Base-by-base conservation (phyloP, 768 basidiomycete species). In the Lactarius quietus region DNA sequence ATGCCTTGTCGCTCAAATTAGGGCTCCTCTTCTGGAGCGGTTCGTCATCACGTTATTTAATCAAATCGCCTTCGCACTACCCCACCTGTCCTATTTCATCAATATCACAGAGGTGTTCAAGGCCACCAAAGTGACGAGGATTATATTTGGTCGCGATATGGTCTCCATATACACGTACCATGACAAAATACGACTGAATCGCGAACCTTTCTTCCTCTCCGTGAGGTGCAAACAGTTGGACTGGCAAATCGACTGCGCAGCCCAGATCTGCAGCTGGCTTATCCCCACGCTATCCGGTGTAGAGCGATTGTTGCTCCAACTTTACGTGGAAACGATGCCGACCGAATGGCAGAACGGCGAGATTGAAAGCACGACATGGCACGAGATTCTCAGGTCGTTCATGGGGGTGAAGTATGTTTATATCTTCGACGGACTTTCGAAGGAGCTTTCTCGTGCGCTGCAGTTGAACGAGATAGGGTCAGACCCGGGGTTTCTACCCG, bases 121-220 rank as follows among this genome's bases (percentile, higher is more conserved):
- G 8, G 4, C n/a, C 43, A 20, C n/a, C n/a, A n/a, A 1, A n/a
- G 43, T n/a, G n/a, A n/a, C 43, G 10, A n/a, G 8, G n/a, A 8
- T 45, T 45, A n/a, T 9, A 20, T 45, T 45, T 45, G 9, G 7
- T 7, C 41, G n/a, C 10, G n/a, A 45, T 4, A 9, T 7, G 9
- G 43, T 45, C 9, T 45, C n/a, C 43, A n/a, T 45, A n/a, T n/a
- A 0, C 9, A 45, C 9, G 9, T 3, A 1, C 9, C 3, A n/a
- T 20, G 20, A n/a, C 3, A 12, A 6, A 0, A 8, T 1, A 9
- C 1, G 9, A 9, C 10, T 9, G n/a, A n/a, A n/a, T n/a, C n/a
- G n/a, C 41, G 9, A n/a, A 9, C 20, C 18, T n/a, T 45, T 45
- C 43, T 4, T 1, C n/a, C n/a, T 45, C 43, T n/a, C 20, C 12